These are phyloP conservation scores for Agroathelia rolfsii DNA, from an alignment of 1,284 basidiomycete genomes.

Conservation along the genomic window DNA sequence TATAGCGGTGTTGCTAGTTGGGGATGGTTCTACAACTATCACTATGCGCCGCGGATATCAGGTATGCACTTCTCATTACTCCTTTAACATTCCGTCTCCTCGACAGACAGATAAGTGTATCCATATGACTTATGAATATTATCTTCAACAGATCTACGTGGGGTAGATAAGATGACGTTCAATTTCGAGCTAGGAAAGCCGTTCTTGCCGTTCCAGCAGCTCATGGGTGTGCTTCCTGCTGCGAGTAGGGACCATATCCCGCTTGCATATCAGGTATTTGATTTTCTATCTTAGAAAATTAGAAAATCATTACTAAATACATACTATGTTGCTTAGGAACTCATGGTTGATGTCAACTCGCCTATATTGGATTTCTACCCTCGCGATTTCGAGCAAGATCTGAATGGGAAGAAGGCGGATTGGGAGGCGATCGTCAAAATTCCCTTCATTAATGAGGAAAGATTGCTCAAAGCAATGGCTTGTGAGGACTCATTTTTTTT, in stretches of 20 bases:
- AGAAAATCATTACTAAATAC: constrained; percentile 5
- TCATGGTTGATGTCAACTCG: constrained; percentile 84
- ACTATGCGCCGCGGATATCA: constrained; percentile 91
- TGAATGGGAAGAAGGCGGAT: constrained; percentile 97
- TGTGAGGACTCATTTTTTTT: constrained; percentile 31
- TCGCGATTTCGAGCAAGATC: constrained; percentile 79
- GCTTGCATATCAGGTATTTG: constrained; percentile 64
- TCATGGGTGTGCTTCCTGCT: constrained; percentile 95
- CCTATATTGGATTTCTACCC: constrained; percentile 96
- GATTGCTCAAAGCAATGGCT: constrained; percentile 77
- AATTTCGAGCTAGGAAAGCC: constrained; percentile 81
- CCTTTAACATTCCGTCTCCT: no score
- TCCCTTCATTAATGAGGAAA: constrained; percentile 87
- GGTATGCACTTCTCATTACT: constrained; percentile 36
- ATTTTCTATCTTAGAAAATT: constrained; percentile 3
- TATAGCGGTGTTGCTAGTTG: constrained; percentile 95
- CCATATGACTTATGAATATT: constrained; percentile 6
- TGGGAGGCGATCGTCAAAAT: constrained; percentile 99
- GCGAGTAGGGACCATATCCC: constrained; percentile 89
- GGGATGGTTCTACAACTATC: constrained; percentile 99
- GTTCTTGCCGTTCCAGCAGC: constrained; percentile 91
- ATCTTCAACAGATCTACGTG: constrained; percentile 56
- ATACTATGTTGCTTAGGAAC: constrained; percentile 40
- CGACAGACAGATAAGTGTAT: no score
- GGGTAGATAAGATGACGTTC: constrained; percentile 75